These are phyloP conservation scores for Xylaria sp. DNA, from an alignment of 2,329 filamentous ascomycete species.

Conservation along the genomic window DNA sequence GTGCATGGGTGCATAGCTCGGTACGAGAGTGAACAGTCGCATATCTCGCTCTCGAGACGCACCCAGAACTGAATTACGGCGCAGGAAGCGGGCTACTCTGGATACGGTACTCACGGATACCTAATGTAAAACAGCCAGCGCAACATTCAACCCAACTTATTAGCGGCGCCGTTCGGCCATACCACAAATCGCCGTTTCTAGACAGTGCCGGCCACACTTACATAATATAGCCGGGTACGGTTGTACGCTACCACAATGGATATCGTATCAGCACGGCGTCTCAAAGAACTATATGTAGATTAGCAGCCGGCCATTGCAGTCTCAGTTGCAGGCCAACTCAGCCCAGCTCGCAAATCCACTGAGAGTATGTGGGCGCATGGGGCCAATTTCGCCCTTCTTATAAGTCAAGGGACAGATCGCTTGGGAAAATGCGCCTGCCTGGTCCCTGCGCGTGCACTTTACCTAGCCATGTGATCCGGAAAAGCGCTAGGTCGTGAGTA, in stretches of 20 bases:
- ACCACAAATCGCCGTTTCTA: constrained; percentile 16
- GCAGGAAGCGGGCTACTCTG: constrained; percentile 14
- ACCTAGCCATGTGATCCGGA: constrained; percentile 21
- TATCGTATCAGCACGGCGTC: neutral
- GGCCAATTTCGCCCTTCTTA: constrained; percentile 5
- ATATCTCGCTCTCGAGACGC: constrained; percentile 9
- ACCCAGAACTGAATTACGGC: constrained; percentile 2
- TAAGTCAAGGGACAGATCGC: constrained; percentile 12
- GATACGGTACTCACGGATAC: neutral
- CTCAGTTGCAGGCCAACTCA: constrained; percentile 3
- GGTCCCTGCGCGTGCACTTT: constrained; percentile 25
- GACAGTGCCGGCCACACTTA: neutral
- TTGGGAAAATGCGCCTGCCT: constrained; percentile 8
- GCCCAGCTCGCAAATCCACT: neutral
- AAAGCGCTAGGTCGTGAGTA: constrained; percentile 13
- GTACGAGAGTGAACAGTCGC: constrained; percentile 32
- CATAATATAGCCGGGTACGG: neutral
- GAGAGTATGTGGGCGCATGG: constrained; percentile 2
- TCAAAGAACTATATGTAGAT: neutral
- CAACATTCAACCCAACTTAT: constrained; percentile 11
- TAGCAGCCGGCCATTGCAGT: constrained; percentile 2
- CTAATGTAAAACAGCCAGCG: constrained; percentile 9
- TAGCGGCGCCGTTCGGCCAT: constrained; percentile 14
- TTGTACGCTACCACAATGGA: neutral
- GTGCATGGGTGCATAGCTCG: constrained; percentile 11